phyloP scores from a whole-genome alignment of 495 filamentous ascomycete species.

The Penicillium mononematosum region DNA sequence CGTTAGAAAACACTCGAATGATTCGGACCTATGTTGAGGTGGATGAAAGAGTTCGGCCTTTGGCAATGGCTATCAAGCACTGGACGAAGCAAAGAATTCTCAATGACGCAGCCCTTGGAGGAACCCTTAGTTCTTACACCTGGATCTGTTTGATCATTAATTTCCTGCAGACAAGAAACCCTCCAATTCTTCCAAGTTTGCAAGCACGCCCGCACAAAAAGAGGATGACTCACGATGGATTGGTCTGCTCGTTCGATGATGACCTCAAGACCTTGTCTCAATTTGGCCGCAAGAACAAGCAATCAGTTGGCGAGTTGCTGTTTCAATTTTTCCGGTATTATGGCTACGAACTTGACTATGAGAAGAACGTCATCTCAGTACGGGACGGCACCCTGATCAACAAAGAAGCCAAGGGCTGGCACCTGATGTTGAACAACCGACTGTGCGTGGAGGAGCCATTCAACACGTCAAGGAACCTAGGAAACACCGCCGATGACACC shows the following conservation, averaged over 20 bases:
- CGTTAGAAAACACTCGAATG: constrained; percentile 96
- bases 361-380: constrained; percentile 79
- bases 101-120: constrained; percentile 92
- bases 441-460: constrained; percentile 97
- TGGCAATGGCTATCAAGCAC: constrained; percentile 95
- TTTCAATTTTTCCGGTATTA: constrained; percentile 96
- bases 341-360: constrained; percentile 88
- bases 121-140: constrained; percentile 96
- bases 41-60: constrained; percentile 81
- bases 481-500: constrained; percentile 93
- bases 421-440: constrained; percentile 69
- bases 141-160: constrained; percentile 99
- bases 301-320: constrained; percentile 75
- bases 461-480: constrained; percentile 88
- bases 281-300: constrained; percentile 78
- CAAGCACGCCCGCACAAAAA: constrained; percentile 73
- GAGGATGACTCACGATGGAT: constrained; percentile 55
- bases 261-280: constrained; percentile 69
- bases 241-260: constrained; percentile 77
- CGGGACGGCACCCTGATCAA: constrained; percentile 79
- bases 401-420: constrained; percentile 85
- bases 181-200: constrained; percentile 82
- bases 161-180: constrained; percentile 86
- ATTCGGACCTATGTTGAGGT: constrained; percentile 96
- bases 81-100: constrained; percentile 92